phyloP scores from a whole-genome alignment of 2,329 filamentous ascomycete species.

The Helotiales sp. region DNA sequence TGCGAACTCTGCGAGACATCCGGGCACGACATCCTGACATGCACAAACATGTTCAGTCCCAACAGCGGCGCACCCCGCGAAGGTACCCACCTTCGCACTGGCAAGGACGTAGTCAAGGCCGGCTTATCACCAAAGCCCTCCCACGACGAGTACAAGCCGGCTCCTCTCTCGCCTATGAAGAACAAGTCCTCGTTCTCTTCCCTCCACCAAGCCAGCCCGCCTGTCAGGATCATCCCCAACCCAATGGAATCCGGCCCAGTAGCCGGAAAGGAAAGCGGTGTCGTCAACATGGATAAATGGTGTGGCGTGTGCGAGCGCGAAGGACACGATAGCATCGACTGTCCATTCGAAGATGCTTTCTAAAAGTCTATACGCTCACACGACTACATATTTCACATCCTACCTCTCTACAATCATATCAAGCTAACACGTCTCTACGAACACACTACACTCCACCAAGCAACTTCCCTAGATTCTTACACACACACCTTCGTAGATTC shows the following conservation, averaged over 20 bases:
- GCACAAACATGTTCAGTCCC: conserved; percentile 79
- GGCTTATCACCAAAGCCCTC: conserved; percentile 45
- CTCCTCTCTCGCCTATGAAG: conserved; percentile 58
- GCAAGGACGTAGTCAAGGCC: conserved; percentile 48
- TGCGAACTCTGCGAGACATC: conserved; percentile 95
- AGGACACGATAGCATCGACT: conserved; percentile 94
- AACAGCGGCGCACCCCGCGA: conserved; percentile 29
- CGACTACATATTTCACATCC: background rate
- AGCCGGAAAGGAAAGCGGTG: conserved; percentile 77
- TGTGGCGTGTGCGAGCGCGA: conserved; percentile 96
- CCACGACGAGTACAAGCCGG: conserved; percentile 55
- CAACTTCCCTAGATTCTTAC: background rate
- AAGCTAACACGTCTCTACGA: too few relatives aligned
- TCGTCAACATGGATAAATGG: conserved; percentile 88
- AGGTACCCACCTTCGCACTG: conserved; percentile 36
- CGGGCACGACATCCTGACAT: conserved; percentile 92
- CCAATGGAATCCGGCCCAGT: conserved; percentile 70
- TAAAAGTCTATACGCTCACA: conserved; percentile 43
- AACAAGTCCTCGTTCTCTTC: conserved; percentile 45
- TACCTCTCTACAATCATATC: background rate
- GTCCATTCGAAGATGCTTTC: conserved; percentile 85
- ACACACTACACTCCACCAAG: background rate
- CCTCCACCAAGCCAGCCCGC: conserved; percentile 44
- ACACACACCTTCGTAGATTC: background rate
- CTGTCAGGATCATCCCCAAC: conserved; percentile 60